Evolutionary conservation across 352 stramenopile genomes (phyloP), one percentile per base, ranked within the genome.

Genomic region (Globisporangium perplexum): DNA sequence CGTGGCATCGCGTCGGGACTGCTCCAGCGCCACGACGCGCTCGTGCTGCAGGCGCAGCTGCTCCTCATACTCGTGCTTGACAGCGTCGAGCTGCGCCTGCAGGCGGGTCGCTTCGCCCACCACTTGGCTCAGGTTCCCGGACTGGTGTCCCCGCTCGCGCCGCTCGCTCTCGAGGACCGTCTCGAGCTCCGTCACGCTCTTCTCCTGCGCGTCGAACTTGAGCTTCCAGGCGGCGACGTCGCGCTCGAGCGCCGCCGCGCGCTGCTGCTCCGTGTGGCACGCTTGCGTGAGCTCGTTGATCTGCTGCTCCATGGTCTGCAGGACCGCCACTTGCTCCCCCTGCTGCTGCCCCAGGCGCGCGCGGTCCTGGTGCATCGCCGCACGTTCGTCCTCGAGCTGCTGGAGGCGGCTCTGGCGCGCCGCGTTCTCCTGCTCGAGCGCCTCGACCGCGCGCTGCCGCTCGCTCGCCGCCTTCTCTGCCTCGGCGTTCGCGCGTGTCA

Each of bases 381-480:
- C 62, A 10, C 66, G 70, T 24, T 84, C 64, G 14, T 59, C 61
- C 23, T 89, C 68, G 53, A 88, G 65, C 28, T 80, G 56, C 51
- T 81, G 50, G 22, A 85, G 30, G 8, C 76, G 68, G 15, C 62
- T 61, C n/a, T 64, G 67, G 10, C 86, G 53, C 17, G 61, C 55
- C 8, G 74, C 58, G 20, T 79, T 79, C 22, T 68, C 63, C 12
- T 70, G 72, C 46, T 83, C 59, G 39, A 83, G 59, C 3, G 48
- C 54, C 8, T 59, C 55, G 43, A 83, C 60, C 2, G 59, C 58
- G 7, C 47, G 50, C 20, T 87, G 74, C 4, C 71, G 68, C 38
- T 85, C 65, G 24, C 73, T 72, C 4, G 81, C 35, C 7, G 68
- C 66, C 6, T 47, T 64, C 33, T 92, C 78, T 15, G 88, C 42